Conservation (phyloP, 1,284 basidiomycete species). For the Cutaneotrichosporon sp. region DNA sequence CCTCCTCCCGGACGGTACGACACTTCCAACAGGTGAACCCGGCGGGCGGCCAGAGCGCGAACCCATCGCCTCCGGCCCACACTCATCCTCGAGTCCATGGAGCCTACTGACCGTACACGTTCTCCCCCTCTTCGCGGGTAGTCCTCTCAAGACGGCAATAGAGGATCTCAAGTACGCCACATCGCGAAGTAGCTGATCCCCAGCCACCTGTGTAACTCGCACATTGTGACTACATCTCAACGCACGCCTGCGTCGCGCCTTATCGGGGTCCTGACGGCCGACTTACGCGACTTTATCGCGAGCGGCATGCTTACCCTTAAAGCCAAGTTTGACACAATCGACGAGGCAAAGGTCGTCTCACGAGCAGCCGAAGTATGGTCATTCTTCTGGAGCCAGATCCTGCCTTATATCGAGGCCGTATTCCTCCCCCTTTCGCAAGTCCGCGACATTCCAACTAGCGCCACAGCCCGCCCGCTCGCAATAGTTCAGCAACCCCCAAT, state of each 20-base stretch:
- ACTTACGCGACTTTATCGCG: conserved; percentile 76
- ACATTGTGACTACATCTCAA: conserved; percentile 45
- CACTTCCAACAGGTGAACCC: conserved; percentile 24
- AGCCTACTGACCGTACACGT: conserved; percentile 77
- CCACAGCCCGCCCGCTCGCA: conserved; percentile 12
- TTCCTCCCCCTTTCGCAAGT: conserved; percentile 55
- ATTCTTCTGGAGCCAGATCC: conserved; percentile 89
- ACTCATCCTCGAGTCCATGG: conserved; percentile 62
- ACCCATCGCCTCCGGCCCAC: conserved; percentile 30
- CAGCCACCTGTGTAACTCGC: conserved; percentile 44
- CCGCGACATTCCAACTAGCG: conserved; percentile 33
- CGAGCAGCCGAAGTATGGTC: conserved; percentile 85
- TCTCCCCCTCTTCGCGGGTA: conserved; percentile 86
- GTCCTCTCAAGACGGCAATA: conserved; percentile 80
- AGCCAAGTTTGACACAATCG: conserved; percentile 68
- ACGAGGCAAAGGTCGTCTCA: conserved; percentile 64
- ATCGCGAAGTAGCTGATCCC: conserved; percentile 3
- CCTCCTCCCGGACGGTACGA: conserved; percentile 45
- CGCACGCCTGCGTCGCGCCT: conserved; percentile 49
- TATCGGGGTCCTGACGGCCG: conserved; percentile 64
- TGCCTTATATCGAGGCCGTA: conserved; percentile 62
- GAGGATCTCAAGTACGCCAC: conserved; percentile 76
- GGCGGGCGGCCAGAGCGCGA: conserved; percentile 13
- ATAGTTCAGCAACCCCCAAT: conserved; percentile 31
- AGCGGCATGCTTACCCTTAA: conserved; percentile 90